These are phyloP conservation scores for Myxozyma mucilagina DNA, from an alignment of 805 yeast genomes.

Conservation along the genomic window DNA sequence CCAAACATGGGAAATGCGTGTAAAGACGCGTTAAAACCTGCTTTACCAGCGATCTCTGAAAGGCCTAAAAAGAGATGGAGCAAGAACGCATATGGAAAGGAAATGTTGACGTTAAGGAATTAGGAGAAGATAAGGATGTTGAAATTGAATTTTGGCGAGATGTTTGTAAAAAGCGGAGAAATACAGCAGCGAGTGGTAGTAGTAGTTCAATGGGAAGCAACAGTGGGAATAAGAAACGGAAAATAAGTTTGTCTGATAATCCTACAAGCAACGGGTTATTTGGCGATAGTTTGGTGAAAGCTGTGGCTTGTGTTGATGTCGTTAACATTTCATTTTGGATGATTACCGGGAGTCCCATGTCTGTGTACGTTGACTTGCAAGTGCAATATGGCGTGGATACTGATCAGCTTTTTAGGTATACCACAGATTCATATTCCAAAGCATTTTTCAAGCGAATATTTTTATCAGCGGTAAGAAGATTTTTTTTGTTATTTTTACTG, in stretches of 20 bases:
- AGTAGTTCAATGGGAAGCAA: not conserved
- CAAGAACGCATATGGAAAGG: conserved; percentile 7
- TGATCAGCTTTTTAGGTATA: conserved; percentile 7
- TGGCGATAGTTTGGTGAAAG: not conserved
- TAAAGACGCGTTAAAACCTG: not conserved
- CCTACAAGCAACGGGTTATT: not conserved
- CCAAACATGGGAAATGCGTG: not conserved
- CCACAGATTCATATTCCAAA: conserved; percentile 10
- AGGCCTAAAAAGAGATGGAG: not conserved
- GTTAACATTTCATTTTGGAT: conserved; percentile 11
- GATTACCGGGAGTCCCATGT: conserved; percentile 13
- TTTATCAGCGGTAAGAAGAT: conserved; percentile 4
- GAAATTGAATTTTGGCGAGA: conserved; percentile 4
- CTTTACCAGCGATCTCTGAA: not conserved
- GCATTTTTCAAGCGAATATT: conserved; percentile 7
- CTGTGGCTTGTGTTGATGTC: conserved; percentile 9
- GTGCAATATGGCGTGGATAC: too few species aligned
- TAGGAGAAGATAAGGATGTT: not conserved
- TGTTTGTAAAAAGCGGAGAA: not conserved
- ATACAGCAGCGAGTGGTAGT: not conserved
- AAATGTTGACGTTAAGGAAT: not conserved
- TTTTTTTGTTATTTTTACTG: not conserved
- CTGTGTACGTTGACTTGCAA: conserved; percentile 3
- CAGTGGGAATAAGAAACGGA: conserved; percentile 4
- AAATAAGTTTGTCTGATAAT: not conserved